A percentile compares a stretch with the other conserved stretches of the same genome.
These are phyloP conservation scores for Penicillium sp. DNA, from an alignment of 2,329 filamentous ascomycete genomes.

Conservation along the genomic window DNA sequence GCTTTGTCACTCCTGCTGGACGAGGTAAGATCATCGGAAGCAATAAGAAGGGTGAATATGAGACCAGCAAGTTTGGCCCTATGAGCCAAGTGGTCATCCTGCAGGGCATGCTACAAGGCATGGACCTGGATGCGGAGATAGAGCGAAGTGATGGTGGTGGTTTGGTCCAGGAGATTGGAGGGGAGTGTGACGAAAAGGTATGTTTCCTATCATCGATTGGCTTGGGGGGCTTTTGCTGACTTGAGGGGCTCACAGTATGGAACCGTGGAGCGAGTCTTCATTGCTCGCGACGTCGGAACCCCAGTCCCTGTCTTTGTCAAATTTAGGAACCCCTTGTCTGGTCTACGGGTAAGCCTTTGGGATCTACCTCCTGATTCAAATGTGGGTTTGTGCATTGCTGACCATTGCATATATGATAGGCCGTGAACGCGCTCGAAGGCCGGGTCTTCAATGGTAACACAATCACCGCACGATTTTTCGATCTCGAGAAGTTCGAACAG, in stretches of 20 bases:
- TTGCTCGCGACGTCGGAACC: constrained; percentile 59
- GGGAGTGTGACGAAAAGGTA: constrained; percentile 82
- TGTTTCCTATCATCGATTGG: constrained; percentile 7
- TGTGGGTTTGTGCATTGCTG: background rate
- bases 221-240: constrained; percentile 1
- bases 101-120: constrained; percentile 78
- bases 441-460: constrained; percentile 83
- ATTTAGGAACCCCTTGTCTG: constrained; percentile 82
- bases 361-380: background rate
- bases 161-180: constrained; percentile 90
- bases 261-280: constrained; percentile 73
- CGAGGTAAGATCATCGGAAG: constrained; percentile 80
- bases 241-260: constrained; percentile 61
- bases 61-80: constrained; percentile 59
- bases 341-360: constrained; percentile 66
- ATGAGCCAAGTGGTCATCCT: constrained; percentile 83
- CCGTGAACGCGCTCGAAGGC: constrained; percentile 84
- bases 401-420: constrained; percentile 48
- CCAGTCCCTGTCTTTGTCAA: constrained; percentile 79
- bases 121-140: constrained; percentile 78
- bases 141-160: constrained; percentile 57
- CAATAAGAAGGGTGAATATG: constrained; percentile 52
- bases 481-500: constrained; percentile 75
- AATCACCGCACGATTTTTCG: constrained; percentile 79
- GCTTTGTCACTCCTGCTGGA: constrained; percentile 66